Conservation (phyloP, 1,284 basidiomycete genomes). For the Apiotrichum gracile region DNA sequence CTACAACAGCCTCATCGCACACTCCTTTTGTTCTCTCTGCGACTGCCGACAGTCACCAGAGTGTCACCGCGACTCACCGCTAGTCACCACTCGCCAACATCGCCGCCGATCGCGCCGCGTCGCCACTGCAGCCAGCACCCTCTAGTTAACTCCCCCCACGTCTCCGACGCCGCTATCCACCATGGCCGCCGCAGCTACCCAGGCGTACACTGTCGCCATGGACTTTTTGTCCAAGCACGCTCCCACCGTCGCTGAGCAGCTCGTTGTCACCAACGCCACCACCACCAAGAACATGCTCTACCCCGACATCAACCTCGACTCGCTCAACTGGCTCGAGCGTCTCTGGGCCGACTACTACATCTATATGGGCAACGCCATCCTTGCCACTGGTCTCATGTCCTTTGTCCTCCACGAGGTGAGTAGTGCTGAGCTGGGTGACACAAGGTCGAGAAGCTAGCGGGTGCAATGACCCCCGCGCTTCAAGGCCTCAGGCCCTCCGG, state of each 20-base stretch:
- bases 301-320: constrained; percentile 54
- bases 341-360: constrained; percentile 79
- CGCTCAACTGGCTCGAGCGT: constrained; percentile 68
- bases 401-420: constrained; percentile 89
- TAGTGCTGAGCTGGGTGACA: neutral
- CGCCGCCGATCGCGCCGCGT: no score
- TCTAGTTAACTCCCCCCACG: no score
- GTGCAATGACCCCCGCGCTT: no score
- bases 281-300: constrained; percentile 43
- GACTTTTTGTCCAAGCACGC: constrained; percentile 39
- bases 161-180: constrained; percentile 8
- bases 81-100: neutral
- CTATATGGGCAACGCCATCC: constrained; percentile 78
- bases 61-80: neutral
- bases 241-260: constrained; percentile 36
- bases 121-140: no score
- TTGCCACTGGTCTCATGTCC: constrained; percentile 91
- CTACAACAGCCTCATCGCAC: no score
- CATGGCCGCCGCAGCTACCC: constrained; percentile 32
- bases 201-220: constrained; percentile 28
- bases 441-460: no score
- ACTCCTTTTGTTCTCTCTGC: neutral
- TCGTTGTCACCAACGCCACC: constrained; percentile 40
- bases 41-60: no score
- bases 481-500: neutral